Evolutionary conservation across 331 rosid genomes (phyloP).

Genomic region (Spiraea crenata): DNA sequence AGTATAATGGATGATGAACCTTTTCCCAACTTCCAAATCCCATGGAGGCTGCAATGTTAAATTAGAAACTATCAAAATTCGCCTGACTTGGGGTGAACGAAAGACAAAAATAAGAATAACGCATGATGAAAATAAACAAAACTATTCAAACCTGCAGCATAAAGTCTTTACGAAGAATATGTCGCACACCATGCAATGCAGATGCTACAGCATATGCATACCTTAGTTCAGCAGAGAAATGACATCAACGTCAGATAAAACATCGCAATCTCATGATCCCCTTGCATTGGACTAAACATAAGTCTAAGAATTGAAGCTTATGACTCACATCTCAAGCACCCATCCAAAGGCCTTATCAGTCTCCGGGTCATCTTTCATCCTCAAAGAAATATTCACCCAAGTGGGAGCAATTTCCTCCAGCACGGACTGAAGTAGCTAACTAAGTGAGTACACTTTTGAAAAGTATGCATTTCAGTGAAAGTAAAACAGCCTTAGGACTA

Average conservation of each 20-base stretch:
- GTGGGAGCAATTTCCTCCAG: conserved; percentile 94
- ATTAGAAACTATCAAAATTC: conserved; percentile 4
- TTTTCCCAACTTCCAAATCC: conserved; percentile 59
- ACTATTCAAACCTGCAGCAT: conserved; percentile 70
- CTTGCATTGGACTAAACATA: conserved; percentile 2
- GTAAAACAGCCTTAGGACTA: neutral
- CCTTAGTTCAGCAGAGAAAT: conserved; percentile 42
- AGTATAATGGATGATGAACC: conserved; percentile 65
- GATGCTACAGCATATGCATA: conserved; percentile 90
- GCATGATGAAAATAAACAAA: neutral
- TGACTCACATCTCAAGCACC: conserved; percentile 90
- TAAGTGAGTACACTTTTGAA: conserved; percentile 20
- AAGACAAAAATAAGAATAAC: neutral
- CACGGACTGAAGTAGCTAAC: conserved; percentile 48
- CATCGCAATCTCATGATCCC: neutral
- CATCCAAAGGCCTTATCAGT: conserved; percentile 94
- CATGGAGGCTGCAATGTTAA: conserved; percentile 80
- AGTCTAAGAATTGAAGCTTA: conserved; percentile 3
- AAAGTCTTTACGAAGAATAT: conserved; percentile 66
- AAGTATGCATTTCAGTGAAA: neutral
- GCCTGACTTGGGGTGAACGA: conserved; percentile 3
- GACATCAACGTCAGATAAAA: conserved; percentile 2
- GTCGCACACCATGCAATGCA: conserved; percentile 83
- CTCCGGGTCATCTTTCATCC: conserved; percentile 79
- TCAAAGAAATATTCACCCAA: conserved; percentile 88